A percentile compares a stretch with the other conserved stretches of the same genome.
Evolutionary conservation across 805 yeast species (phyloP).

Genomic region (Nakazawaea molendinolei): DNA sequence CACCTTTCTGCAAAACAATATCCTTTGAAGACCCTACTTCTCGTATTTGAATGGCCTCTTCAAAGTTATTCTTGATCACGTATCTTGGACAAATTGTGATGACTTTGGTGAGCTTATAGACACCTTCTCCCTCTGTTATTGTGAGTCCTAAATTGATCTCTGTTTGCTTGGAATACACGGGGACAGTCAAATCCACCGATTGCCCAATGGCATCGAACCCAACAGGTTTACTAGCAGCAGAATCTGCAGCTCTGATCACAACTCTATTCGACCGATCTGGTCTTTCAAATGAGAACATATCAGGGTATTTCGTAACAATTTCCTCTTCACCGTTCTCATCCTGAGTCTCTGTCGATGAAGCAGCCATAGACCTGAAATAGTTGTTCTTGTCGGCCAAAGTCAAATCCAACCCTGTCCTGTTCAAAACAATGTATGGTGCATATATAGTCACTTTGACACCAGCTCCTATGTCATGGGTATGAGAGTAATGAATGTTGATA

Average conservation of each 20-base stretch:
- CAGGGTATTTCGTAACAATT: constrained; percentile 41
- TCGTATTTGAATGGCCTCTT: constrained; percentile 48
- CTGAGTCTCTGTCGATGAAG: constrained; percentile 5
- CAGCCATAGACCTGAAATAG: constrained; percentile 38
- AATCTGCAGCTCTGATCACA: constrained; percentile 54
- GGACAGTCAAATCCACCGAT: constrained; percentile 44
- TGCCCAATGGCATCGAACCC: constrained; percentile 92
- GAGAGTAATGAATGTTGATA: constrained; percentile 58
- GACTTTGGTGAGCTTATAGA: constrained; percentile 68
- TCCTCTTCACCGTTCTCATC: constrained; percentile 19
- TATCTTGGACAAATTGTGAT: constrained; percentile 81
- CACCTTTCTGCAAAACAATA: constrained; percentile 38
- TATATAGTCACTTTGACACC: constrained; percentile 66
- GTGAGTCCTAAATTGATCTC: constrained; percentile 75
- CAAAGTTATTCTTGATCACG: constrained; percentile 57
- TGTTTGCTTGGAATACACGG: constrained; percentile 38
- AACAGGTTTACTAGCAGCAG: constrained; percentile 64
- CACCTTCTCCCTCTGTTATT: constrained; percentile 80
- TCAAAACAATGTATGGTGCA: constrained; percentile 79
- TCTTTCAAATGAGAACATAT: constrained; percentile 79
- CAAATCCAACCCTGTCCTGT: constrained; percentile 67
- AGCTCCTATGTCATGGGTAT: constrained; percentile 41
- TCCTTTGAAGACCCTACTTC: constrained; percentile 61
- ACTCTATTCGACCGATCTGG: constrained; percentile 62
- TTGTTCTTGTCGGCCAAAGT: constrained; percentile 53